Percentiles rank a stretch among this genome's conserved stretches.
These are phyloP conservation scores for Lactifluus pinguis DNA, from an alignment of 768 basidiomycete species.

Conservation along the genomic window DNA sequence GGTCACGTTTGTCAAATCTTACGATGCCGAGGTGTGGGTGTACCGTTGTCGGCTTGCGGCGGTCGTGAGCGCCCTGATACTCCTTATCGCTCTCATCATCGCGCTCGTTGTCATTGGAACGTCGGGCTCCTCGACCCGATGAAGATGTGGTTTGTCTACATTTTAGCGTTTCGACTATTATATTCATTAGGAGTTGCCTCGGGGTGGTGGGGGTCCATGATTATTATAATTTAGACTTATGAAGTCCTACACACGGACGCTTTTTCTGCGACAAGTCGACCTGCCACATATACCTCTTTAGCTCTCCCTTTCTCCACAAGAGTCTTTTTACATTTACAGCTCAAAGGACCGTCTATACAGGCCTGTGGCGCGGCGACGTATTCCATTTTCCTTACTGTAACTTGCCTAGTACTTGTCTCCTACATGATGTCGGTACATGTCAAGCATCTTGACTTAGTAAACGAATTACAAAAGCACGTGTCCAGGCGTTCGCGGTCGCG, in stretches of 20 bases:
- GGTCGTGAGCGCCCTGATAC: constrained; percentile 48
- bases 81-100: constrained; percentile 40
- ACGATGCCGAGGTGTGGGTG: constrained; percentile 31
- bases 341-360: neutral
- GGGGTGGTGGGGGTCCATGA: too few relatives aligned
- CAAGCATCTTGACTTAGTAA: too few relatives aligned
- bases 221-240: neutral
- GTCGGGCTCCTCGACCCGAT: neutral
- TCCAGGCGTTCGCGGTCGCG: too few relatives aligned
- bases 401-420: too few relatives aligned
- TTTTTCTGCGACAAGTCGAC: neutral
- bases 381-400: too few relatives aligned
- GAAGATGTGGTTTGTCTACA: neutral
- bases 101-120: constrained; percentile 32
- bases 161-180: neutral
- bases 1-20: constrained; percentile 11
- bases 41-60: constrained; percentile 47
- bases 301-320: neutral
- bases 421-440: too few relatives aligned
- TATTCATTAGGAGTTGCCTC: neutral
- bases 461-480: too few relatives aligned
- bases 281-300: neutral
- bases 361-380: neutral
- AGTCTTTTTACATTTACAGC: neutral
- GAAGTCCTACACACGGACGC: constrained; percentile 1